Conservation (phyloP, 306 rosid genomes). For the Corylus avellana region DNA sequence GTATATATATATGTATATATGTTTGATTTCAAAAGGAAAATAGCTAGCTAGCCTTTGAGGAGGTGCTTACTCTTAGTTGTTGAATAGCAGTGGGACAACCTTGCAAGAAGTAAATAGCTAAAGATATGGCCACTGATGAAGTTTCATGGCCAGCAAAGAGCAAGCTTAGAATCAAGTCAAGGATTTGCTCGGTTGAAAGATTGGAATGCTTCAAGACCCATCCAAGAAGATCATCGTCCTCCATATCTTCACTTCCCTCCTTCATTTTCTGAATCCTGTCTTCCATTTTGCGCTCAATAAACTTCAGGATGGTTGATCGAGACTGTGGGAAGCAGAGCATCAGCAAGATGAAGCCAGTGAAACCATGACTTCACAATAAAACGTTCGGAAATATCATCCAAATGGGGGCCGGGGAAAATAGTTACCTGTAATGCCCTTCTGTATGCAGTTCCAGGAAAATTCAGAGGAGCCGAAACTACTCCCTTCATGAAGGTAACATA, state of each 20-base stretch:
- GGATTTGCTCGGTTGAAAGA: conserved; percentile 90
- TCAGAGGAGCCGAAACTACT: conserved; percentile 82
- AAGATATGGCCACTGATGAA: conserved; percentile 85
- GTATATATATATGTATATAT: too few species aligned
- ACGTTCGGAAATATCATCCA: neutral
- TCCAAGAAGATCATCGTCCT: conserved; percentile 81
- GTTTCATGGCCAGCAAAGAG: conserved; percentile 99
- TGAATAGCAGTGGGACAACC: conserved; percentile 67
- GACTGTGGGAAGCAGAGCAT: conserved; percentile 47
- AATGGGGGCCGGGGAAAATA: neutral
- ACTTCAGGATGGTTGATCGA: conserved; percentile 73
- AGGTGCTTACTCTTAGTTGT: conserved; percentile 60
- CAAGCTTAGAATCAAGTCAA: conserved; percentile 82
- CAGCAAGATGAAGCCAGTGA: neutral
- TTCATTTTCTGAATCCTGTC: conserved; percentile 41
- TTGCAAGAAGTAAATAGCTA: conserved; percentile 78
- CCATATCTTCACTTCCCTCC: conserved; percentile 42
- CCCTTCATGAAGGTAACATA: conserved; percentile 96
- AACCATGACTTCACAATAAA: neutral
- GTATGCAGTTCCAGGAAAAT: conserved; percentile 92
- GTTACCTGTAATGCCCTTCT: conserved; percentile 82
- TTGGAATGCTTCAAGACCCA: conserved; percentile 90
- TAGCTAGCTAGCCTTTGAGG: neutral
- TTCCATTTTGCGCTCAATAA: conserved; percentile 78
- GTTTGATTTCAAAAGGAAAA: neutral